Evolutionary conservation across 805 yeast species (phyloP), one percentile per base, ranked within the genome.

Genomic region (Yamadazyma paraphyllophila): DNA sequence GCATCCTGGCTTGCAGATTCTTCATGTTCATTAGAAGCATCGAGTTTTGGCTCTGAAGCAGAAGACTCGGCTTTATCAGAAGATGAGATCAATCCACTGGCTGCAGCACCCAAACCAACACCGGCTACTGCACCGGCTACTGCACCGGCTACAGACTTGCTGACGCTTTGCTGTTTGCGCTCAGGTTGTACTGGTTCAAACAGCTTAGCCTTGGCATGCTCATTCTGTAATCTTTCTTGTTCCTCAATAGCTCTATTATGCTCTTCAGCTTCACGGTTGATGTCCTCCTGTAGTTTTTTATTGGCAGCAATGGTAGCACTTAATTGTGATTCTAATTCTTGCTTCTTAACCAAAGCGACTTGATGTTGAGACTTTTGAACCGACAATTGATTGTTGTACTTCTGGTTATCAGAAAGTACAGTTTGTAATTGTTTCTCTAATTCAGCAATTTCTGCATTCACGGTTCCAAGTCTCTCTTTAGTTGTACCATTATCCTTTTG

Each of bases 291-390:
- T n/a, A 60, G 48, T n/a, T 51, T 44, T 17, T 43, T 54, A 44
- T 65, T 58, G 9, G 54, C 26, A 7, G 46, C 53, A 41, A 63
- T 64, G 12, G 59, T 41, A 30, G 67, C 71, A 1, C 48, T 41
- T 8, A 71, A 53, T 35, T 62, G 52, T 27, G 48, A 41, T 49
- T 62, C 63, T 42, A 69, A 57, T 34, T 73, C 76, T 41, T 71
- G 66, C 43, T 71, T 66, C 56, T 73, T 72, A 20, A 71, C 70
- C 52, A 85, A 75, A n/a, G 78, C 68, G 4, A 85, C 80, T 34
- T 80, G 83, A 40, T 84, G 73, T 60, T 90, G 96, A 35, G 85
- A 82, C 45, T 80, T 72, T 54, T 80, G 80, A 34, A 88, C 88
- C 36, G 83, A 76, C 15, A 76, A 72, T 54, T 85, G 70, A 43